Base-by-base conservation (phyloP, 2,329 filamentous ascomycete genomes). In the Ambrosiella cleistominuta region DNA sequence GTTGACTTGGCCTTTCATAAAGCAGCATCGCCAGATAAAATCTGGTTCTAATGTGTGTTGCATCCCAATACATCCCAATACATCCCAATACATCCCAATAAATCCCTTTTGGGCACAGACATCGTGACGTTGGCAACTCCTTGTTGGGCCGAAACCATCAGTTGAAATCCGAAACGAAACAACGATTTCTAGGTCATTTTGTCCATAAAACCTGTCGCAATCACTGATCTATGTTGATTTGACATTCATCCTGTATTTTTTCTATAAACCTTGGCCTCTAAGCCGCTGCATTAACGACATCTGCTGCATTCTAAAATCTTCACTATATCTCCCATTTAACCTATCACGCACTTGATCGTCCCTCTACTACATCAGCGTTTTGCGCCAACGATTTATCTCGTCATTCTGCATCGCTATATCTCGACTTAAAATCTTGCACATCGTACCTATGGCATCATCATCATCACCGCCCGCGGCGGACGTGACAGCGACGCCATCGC, bases 361-460 rank as follows among this genome's bases (percentile, higher is more conserved):
- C 5, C 8, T 11, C 17, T 15, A 51, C 8, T 11, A 51, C 13
- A 13, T 27, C 19, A 36, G 19, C 3, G 5, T 19, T 35, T 51
- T 47, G 17, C 47, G 19, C 47, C 47, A 51, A 19, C 27, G 27
- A 2, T 27, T 27, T 27, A 27, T 27, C 27, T 27, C 27, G 4
- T 27, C 27, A 1, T 27, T 27, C 27, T 27, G 27, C 3, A 27
- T 27, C 27, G 3, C 27, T 27, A 13, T 47, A 47, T 47, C 44
- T 47, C 8, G 2, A 17, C n/a, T 8, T 15, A 8, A 1, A 8
- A 47, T 47, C n/a, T 17, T 47, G 4, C 44, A 42, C 40, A n/a
- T n/a, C 45, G 17, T 36, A 50, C 13, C 51, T 40, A 54, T 58
- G 51, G 50, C 57, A 17, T 54, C 57, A 58, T 38, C 57, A 54